phyloP scores from a whole-genome alignment of 2,329 filamentous ascomycete species.

The Ascochyta viciae-villosae region DNA sequence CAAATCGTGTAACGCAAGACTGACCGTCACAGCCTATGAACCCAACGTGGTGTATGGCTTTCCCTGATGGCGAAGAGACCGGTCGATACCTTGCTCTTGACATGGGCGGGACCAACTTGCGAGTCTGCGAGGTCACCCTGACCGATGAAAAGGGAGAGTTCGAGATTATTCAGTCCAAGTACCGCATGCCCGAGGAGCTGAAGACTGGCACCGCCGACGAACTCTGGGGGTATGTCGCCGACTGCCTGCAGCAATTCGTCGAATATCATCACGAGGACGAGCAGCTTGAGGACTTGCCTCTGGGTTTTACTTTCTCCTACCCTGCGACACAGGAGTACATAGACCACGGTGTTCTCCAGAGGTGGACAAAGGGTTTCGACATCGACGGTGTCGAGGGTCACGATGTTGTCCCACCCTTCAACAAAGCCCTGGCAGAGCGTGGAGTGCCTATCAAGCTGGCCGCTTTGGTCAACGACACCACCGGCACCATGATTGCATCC shows the following conservation, averaged over 20 bases:
- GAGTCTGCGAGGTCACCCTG: conserved; percentile 92
- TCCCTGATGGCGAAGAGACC: conserved; percentile 84
- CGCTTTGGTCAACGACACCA: conserved; percentile 96
- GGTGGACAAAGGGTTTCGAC: conserved; percentile 98
- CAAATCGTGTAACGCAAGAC: conserved; percentile 76
- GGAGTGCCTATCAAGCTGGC: conserved; percentile 90
- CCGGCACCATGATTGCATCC: conserved; percentile 93
- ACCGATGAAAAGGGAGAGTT: conserved; percentile 90
- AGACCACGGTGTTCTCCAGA: conserved; percentile 88
- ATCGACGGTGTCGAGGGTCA: conserved; percentile 89
- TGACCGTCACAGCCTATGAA: conserved; percentile 85
- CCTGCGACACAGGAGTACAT: conserved; percentile 93
- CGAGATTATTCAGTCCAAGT: conserved; percentile 96
- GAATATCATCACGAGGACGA: conserved; percentile 79
- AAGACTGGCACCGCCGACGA: conserved; percentile 86
- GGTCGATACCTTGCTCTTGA: conserved; percentile 90
- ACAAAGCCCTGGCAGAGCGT: conserved; percentile 75
- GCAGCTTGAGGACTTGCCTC: conserved; percentile 71
- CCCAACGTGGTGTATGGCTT: conserved; percentile 94
- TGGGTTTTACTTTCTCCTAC: conserved; percentile 97
- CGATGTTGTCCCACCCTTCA: conserved; percentile 89
- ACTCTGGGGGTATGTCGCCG: conserved; percentile 93
- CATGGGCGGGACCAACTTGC: conserved; percentile 95
- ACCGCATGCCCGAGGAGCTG: conserved; percentile 91
- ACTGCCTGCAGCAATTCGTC: conserved; percentile 91